Conservation (phyloP, 2,329 filamentous ascomycete genomes). For the Verticillium klebahnii region DNA sequence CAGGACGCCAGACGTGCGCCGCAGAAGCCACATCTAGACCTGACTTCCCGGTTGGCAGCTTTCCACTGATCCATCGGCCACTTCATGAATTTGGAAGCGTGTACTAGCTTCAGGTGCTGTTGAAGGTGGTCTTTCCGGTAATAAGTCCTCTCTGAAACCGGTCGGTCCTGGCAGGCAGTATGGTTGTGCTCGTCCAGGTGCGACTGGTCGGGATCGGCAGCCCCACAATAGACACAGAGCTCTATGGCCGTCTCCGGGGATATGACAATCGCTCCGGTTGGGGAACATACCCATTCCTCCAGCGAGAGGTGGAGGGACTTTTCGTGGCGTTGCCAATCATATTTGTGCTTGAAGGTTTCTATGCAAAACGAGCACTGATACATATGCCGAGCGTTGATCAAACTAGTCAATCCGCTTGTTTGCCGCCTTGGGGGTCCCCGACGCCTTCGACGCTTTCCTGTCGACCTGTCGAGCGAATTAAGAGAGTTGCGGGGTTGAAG, state of each 20-base stretch:
- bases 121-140: constrained; percentile 38
- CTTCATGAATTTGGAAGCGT: constrained; percentile 31
- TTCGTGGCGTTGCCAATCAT: constrained; percentile 47
- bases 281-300: constrained; percentile 40
- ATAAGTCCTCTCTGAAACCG: constrained; percentile 35
- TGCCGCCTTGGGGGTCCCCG: constrained; percentile 1
- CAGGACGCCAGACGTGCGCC: constrained; percentile 28
- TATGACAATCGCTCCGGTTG: constrained; percentile 27
- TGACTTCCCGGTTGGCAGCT: constrained; percentile 24
- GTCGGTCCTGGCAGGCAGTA: constrained; percentile 45
- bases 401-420: not conserved
- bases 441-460: not conserved
- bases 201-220: constrained; percentile 19
- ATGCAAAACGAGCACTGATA: constrained; percentile 44
- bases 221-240: constrained; percentile 33
- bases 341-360: constrained; percentile 38
- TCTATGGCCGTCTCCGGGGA: constrained; percentile 35
- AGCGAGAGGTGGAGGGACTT: constrained; percentile 40
- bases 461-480: constrained; percentile 10
- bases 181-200: constrained; percentile 34
- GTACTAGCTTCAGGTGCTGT: constrained; percentile 37
- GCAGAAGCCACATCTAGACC: constrained; percentile 38
- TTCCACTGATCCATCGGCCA: constrained; percentile 41
- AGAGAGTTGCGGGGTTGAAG: constrained; percentile 25
- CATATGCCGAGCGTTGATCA: constrained; percentile 3